Evolutionary conservation across 306 rosid genomes (phyloP).

Genomic region (Trifolium pratense): DNA sequence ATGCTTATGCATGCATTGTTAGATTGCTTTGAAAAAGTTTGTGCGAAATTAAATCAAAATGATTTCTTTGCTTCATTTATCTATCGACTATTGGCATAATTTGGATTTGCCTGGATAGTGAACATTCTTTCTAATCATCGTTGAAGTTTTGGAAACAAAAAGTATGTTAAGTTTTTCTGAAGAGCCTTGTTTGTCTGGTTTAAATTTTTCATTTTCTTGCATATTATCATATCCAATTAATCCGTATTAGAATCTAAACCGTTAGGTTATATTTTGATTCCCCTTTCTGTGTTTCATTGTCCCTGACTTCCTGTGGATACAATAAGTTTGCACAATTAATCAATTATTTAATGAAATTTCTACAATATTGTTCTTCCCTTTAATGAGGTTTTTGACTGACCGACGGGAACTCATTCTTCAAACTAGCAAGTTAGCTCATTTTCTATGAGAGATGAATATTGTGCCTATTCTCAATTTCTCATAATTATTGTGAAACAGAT

Average conservation of each 20-base stretch:
- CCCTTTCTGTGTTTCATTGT: neutral
- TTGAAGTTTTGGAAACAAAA: neutral
- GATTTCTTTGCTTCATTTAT: neutral
- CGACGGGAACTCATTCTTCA: neutral
- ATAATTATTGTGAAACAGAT: constrained; percentile 12
- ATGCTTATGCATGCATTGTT: neutral
- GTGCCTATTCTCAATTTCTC: neutral
- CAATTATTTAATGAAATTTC: neutral
- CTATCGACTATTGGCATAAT: neutral
- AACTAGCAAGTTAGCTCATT: neutral
- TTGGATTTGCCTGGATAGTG: neutral
- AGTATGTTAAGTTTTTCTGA: neutral
- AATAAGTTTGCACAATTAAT: neutral
- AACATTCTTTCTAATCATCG: neutral
- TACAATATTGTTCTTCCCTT: neutral
- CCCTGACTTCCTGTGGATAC: neutral
- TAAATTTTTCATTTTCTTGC: neutral
- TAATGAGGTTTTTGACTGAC: neutral
- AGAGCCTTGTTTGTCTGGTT: neutral
- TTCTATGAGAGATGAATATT: constrained; percentile 10
- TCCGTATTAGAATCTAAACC: neutral
- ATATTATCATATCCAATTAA: neutral
- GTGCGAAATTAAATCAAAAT: neutral
- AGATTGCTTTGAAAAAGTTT: neutral
- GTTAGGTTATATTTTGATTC: neutral